Conservation (phyloP, 257 asterid genomes). For the Plantago elongata region DNA sequence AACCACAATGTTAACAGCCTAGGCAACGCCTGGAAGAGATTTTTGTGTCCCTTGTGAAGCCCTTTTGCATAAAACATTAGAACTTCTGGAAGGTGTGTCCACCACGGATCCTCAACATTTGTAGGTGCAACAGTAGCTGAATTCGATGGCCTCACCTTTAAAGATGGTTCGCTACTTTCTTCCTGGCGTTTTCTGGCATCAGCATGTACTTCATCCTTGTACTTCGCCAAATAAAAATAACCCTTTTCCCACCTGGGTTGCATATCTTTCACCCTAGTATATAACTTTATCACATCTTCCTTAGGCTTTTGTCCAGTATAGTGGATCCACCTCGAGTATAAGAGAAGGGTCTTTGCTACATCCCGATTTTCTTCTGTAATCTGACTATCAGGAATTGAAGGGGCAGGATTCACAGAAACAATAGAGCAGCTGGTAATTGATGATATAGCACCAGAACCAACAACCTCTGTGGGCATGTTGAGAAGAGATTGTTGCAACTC, state of each 20-base stretch:
- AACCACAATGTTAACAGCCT: conserved; percentile 93
- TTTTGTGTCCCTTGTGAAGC: conserved; percentile 88
- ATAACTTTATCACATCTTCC: conserved; percentile 83
- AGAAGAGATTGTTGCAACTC: conserved; percentile 96
- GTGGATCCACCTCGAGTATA: conserved; percentile 93
- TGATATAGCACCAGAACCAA: conserved; percentile 80
- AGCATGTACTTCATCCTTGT: conserved; percentile 87
- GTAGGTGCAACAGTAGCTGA: conserved; percentile 39
- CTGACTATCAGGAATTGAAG: conserved; percentile 51
- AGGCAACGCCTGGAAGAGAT: conserved; percentile 97
- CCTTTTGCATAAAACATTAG: conserved; percentile 86
- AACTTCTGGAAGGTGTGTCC: conserved; percentile 86
- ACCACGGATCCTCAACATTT: conserved; percentile 70
- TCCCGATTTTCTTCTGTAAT: conserved; percentile 52
- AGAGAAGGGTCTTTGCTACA: conserved; percentile 87
- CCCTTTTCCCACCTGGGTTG: conserved; percentile 99
- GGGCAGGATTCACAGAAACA: conserved; percentile 75
- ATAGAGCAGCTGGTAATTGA: conserved; percentile 82
- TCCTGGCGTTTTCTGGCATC: conserved; percentile 97
- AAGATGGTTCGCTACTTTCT: conserved; percentile 47
- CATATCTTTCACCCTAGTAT: conserved; percentile 84
- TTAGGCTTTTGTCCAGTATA: conserved; percentile 94
- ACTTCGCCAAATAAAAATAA: conserved; percentile 88
- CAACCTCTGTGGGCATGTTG: conserved; percentile 76
- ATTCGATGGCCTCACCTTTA: conserved; percentile 45